phyloP scores from a whole-genome alignment of 1,139 yeast species.

The Casaregolazyma lundiana region DNA sequence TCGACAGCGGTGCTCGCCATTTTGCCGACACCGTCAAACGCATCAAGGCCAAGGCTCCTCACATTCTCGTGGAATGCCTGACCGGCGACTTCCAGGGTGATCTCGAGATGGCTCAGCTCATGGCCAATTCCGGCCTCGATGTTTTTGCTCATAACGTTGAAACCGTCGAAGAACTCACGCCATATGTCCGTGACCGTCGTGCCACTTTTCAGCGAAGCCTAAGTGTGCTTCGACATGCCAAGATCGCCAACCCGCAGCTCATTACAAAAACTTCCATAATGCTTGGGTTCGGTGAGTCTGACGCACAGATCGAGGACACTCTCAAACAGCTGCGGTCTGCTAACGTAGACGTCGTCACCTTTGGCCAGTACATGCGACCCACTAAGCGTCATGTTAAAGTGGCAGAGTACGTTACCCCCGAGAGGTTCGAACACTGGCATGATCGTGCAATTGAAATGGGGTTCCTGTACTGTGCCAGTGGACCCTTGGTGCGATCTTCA shows the following conservation, averaged over 20 bases:
- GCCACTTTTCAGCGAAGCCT: constrained; percentile 92
- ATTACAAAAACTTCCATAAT: constrained; percentile 91
- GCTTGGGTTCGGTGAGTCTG: constrained; percentile 97
- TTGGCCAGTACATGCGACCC: constrained; percentile 99
- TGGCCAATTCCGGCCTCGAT: constrained; percentile 86
- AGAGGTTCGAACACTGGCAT: constrained; percentile 91
- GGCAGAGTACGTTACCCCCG: constrained; percentile 92
- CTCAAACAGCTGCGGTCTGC: constrained; percentile 68
- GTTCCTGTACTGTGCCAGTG: constrained; percentile 93
- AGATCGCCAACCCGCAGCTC: constrained; percentile 64
- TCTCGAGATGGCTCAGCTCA: constrained; percentile 66
- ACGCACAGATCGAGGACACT: constrained; percentile 77
- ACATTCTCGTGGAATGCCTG: constrained; percentile 85
- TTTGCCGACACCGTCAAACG: constrained; percentile 79
- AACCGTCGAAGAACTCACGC: constrained; percentile 93
- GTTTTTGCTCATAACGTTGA: constrained; percentile 97
- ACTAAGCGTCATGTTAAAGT: constrained; percentile 98
- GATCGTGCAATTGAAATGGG: constrained; percentile 85
- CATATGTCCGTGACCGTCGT: constrained; percentile 91
- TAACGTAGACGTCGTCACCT: constrained; percentile 90
- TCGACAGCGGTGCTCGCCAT: constrained; percentile 92
- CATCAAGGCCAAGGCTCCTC: constrained; percentile 86
- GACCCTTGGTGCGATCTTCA: constrained; percentile 93
- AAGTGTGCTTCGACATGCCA: constrained; percentile 73
- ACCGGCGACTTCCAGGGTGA: constrained; percentile 96